Conservation (phyloP, 139 green algal species). For the Micractinium conductrix region DNA sequence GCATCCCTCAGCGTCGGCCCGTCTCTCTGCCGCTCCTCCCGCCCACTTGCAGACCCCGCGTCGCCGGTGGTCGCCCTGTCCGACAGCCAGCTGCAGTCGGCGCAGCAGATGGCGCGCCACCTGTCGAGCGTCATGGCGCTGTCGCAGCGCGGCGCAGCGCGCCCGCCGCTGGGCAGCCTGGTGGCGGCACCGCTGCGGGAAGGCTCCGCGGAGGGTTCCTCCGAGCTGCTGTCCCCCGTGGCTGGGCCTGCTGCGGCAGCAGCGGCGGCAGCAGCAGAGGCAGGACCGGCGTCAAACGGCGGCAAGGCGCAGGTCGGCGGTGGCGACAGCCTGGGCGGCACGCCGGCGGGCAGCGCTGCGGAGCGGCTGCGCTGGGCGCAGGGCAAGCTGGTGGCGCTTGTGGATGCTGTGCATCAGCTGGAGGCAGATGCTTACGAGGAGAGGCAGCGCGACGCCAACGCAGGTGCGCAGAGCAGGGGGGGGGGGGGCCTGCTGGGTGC, state of each 20-base stretch:
- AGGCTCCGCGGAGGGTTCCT: not conserved
- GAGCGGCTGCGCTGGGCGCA: conserved; percentile 8
- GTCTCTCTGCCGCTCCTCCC: too few species aligned
- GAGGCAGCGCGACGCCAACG: not conserved
- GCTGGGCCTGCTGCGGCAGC: not conserved
- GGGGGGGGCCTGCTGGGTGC: not conserved
- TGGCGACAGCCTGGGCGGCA: not conserved
- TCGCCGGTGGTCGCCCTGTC: not conserved
- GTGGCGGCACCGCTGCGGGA: not conserved
- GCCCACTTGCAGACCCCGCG: not conserved
- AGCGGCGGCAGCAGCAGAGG: not conserved
- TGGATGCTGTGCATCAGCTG: conserved; percentile 7
- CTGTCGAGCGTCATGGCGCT: conserved; percentile 3
- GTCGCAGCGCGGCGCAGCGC: not conserved
- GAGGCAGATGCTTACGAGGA: not conserved
- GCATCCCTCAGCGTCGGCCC: not conserved
- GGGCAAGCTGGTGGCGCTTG: conserved; percentile 4
- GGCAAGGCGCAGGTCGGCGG: not conserved
- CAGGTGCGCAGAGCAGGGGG: too few species aligned
- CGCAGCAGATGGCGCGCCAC: conserved; percentile 25
- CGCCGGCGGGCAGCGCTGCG: not conserved
- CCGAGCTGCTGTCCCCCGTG: not conserved
- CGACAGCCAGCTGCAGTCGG: conserved; percentile 8
- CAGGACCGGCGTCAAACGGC: too few species aligned
- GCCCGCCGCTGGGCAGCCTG: not conserved